Percentiles rank a stretch among this genome's conserved stretches.
Conservation (phyloP, 2,329 filamentous ascomycete species). For the Diaporthe humulicola region DNA sequence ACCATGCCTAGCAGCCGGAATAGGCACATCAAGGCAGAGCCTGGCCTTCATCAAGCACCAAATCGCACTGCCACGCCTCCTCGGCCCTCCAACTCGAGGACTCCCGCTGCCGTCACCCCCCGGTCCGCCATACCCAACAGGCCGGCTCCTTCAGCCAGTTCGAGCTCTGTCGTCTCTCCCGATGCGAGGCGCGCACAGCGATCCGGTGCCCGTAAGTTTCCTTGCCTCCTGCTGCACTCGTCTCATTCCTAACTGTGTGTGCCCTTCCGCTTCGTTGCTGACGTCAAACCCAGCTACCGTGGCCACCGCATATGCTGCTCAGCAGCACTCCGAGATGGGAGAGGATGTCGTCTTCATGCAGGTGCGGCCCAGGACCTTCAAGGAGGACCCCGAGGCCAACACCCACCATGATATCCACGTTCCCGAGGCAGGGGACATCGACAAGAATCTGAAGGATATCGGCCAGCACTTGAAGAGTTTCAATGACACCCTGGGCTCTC, state of each 20-base stretch:
- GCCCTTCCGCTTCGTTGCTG: neutral
- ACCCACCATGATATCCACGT: conserved; percentile 1
- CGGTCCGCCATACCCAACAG: conserved; percentile 30
- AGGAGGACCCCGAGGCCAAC: conserved; percentile 25
- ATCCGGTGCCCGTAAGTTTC: conserved; percentile 45
- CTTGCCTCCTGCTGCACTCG: neutral
- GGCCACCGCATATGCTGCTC: conserved; percentile 41
- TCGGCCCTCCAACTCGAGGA: neutral
- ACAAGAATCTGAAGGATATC: conserved; percentile 64
- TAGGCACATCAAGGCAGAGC: conserved; percentile 34
- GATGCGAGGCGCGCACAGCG: conserved; percentile 38
- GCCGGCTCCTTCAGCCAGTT: conserved; percentile 27
- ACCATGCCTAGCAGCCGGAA: conserved; percentile 24
- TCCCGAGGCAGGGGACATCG: conserved; percentile 44
- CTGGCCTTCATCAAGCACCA: conserved; percentile 9
- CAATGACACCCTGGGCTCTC: conserved; percentile 75
- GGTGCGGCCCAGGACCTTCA: conserved; percentile 40
- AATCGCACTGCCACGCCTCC: conserved; percentile 16
- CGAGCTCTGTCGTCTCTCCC: conserved; percentile 31
- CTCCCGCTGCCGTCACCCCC: conserved; percentile 8
- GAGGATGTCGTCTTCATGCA: conserved; percentile 47
- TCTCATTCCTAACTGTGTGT: neutral
- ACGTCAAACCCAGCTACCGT: conserved; percentile 46
- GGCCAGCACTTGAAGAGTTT: conserved; percentile 74
- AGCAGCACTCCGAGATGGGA: conserved; percentile 34